A percentile compares a stretch with the other conserved stretches of the same genome.
Evolutionary conservation across 2,329 filamentous ascomycete genomes (phyloP).

Genomic region (Domatiomyces globalis): DNA sequence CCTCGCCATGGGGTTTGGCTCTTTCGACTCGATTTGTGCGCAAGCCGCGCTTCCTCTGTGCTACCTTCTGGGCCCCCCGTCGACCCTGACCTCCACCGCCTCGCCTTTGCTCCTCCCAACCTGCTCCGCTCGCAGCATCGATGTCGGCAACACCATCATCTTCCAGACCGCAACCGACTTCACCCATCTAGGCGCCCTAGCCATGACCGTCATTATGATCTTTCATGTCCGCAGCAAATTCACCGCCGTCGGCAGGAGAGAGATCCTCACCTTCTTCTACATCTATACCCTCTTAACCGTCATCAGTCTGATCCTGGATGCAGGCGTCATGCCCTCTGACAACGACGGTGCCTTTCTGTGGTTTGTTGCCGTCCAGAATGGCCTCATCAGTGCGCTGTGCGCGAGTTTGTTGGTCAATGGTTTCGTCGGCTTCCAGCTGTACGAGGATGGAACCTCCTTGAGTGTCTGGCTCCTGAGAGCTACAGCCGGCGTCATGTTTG

Average conservation of each 20-base stretch:
- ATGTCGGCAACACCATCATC: constrained; percentile 95
- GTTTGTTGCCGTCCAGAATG: constrained; percentile 77
- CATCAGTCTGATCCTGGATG: constrained; percentile 77
- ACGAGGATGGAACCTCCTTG: constrained; percentile 87
- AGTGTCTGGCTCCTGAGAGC: constrained; percentile 85
- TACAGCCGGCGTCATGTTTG: constrained; percentile 66
- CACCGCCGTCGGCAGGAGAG: constrained; percentile 70
- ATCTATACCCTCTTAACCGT: constrained; percentile 84
- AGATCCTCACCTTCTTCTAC: constrained; percentile 87
- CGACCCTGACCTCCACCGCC: constrained; percentile 45
- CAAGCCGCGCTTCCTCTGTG: constrained; percentile 79
- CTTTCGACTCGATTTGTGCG: constrained; percentile 75
- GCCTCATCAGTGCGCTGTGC: constrained; percentile 69
- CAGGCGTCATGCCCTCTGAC: constrained; percentile 69
- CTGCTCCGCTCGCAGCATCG: constrained; percentile 90
- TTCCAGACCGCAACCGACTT: constrained; percentile 85
- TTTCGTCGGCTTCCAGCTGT: constrained; percentile 95
- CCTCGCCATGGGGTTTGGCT: constrained; percentile 68
- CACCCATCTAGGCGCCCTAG: constrained; percentile 77
- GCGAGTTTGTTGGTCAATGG: constrained; percentile 90
- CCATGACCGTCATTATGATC: constrained; percentile 96
- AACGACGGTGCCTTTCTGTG: constrained; percentile 71
- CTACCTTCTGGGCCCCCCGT: constrained; percentile 58
- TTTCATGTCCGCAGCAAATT: constrained; percentile 95
- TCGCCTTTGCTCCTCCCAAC: constrained; percentile 68